Base-by-base conservation (phyloP, 164 flowering plant species). In the Echeveria elegans region DNA sequence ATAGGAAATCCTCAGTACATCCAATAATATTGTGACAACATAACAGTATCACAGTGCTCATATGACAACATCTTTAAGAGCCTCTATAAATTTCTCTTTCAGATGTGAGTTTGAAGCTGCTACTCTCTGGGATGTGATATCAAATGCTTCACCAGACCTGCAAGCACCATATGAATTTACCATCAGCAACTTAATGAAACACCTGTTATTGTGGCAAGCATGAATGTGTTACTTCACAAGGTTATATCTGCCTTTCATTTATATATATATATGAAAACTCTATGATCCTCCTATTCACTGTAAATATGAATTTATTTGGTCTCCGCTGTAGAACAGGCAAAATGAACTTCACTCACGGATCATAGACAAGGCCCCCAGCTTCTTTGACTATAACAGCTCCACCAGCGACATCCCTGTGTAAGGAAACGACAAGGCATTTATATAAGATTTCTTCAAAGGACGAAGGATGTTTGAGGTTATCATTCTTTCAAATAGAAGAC, bases 341-440 rank as follows among this genome's bases (percentile, higher is more conserved):
- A 30, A 1, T 24, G 19, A 67, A 18, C 58, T 19, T 75, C 64
- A 73, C 98, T 86, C 80, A 95, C 99, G 98, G 99, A 78, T 95
- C 99, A 82, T 77, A 92, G 21, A 92, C 82, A 47, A 77, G 69
- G 24, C 99, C 97, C 62, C 99, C 99, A 43, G 99, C 99, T 83
- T 95, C 99, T 77, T 70, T 73, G 24, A 95, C 90, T 68, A 95
- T 92, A 24, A 95, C 86, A 76, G 79, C 92, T 41, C 98, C 98
- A 70, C 82, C 98, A 32, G 99, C 95, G n/a, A 92, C 90, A 81
- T 95, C 97, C 99, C 97, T 94, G 83, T 31, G 66, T 3, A 66
- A 5, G 65, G 24, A 40, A 41, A 56, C 28, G 28, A 26, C 31
- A 28, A 26, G 2, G 12, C 18, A 12, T 56, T 56, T 4, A 56